Evolutionary conservation across 2,329 filamentous ascomycete genomes (phyloP).

Genomic region (Fusarium xyrophilum): DNA sequence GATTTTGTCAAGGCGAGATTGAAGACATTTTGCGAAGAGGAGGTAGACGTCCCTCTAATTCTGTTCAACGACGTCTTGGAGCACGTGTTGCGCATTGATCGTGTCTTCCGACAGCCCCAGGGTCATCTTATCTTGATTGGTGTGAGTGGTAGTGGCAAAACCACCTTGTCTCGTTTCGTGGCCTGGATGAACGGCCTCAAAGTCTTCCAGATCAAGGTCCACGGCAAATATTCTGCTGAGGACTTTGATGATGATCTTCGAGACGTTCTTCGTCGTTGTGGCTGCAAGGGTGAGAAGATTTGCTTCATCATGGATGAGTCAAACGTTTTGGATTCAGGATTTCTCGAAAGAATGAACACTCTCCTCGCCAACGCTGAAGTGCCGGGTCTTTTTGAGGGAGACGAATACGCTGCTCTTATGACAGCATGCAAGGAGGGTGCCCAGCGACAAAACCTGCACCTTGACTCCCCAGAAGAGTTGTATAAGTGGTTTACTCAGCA

Average conservation of each 20-base stretch:
- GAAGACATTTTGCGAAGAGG: constrained; percentile 98
- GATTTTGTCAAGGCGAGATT: constrained; percentile 98
- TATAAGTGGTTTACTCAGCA: constrained; percentile 99
- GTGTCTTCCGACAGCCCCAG: constrained; percentile 97
- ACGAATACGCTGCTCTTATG: constrained; percentile 98
- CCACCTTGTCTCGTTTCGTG: constrained; percentile 94
- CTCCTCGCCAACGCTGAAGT: constrained; percentile 99
- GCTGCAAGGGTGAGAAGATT: constrained; percentile 98
- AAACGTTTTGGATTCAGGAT: constrained; percentile 97
- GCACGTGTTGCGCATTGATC: constrained; percentile 96
- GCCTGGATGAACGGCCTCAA: constrained; percentile 99
- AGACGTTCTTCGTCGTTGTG: constrained; percentile 89
- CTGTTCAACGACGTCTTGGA: constrained; percentile 99
- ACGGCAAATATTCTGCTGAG: constrained; percentile 96
- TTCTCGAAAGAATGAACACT: constrained; percentile 99
- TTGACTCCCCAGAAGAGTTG: constrained; percentile 98
- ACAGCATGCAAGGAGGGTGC: constrained; percentile 98
- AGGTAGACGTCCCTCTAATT: constrained; percentile 97
- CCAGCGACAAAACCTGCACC: constrained; percentile 89
- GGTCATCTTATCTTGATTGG: constrained; percentile 98
- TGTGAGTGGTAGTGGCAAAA: constrained; percentile 98
- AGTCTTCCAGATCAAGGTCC: constrained; percentile 99
- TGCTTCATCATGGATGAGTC: constrained; percentile 99
- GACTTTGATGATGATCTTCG: constrained; percentile 98
- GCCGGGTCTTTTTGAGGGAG: constrained; percentile 97